phyloP scores from a whole-genome alignment of 768 basidiomycete species.

The Coprinellus micaceus region DNA sequence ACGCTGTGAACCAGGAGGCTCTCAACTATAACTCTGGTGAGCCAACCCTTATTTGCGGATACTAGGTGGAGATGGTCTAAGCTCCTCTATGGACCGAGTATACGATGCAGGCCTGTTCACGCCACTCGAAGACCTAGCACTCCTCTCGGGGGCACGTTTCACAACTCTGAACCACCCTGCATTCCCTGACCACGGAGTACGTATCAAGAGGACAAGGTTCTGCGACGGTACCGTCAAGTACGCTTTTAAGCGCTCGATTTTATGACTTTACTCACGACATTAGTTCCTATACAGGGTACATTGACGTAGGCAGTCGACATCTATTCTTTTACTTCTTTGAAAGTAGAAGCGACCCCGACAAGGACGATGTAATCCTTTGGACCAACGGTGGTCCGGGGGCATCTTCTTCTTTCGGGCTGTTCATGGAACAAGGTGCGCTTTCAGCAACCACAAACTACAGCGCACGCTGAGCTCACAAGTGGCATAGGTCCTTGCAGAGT shows the following conservation, averaged over 20 bases:
- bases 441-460: background rate
- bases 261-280: background rate
- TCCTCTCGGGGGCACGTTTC: constrained; percentile 32
- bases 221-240: constrained; percentile 57
- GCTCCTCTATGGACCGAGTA: too few relatives aligned
- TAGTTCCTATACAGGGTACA: constrained; percentile 64
- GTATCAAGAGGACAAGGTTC: constrained; percentile 56
- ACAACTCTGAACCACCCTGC: constrained; percentile 41
- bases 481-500: constrained; percentile 63
- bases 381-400: constrained; percentile 39
- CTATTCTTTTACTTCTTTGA: constrained; percentile 80
- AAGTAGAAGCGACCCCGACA: constrained; percentile 55
- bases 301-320: constrained; percentile 60
- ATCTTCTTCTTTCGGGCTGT: constrained; percentile 5
- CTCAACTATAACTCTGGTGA: too few relatives aligned
- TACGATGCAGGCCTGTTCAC: constrained; percentile 33
- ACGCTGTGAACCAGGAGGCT: too few relatives aligned
- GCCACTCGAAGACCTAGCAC: constrained; percentile 30
- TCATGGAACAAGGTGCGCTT: background rate
- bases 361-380: constrained; percentile 61
- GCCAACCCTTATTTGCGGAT: too few relatives aligned
- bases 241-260: constrained; percentile 1
- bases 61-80: too few relatives aligned
- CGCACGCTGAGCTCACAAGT: background rate
- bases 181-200: constrained; percentile 50